Base-by-base conservation (phyloP, 2,329 filamentous ascomycete genomes). In the Pyrenophora seminiperda region DNA sequence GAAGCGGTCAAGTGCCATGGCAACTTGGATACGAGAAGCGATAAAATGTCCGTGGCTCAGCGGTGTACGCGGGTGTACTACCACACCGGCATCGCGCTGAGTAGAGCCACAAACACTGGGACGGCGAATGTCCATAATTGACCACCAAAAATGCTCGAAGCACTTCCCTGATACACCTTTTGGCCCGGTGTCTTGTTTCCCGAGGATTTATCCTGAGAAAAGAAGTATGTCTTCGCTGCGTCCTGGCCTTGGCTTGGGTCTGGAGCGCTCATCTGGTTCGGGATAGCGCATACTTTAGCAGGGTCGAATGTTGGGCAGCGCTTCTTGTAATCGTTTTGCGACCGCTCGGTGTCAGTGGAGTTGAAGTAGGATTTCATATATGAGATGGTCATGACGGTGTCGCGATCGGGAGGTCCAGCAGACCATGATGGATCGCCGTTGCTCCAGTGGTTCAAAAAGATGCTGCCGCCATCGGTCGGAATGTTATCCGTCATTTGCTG, bases 351-450 rank as follows among this genome's bases (percentile, higher is more conserved):
- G 22, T 70, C 59, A 17, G 86, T 85, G 13, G 86, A 86, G 76
- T 92, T 92, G 76, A 91, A 93, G 71, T 92, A 93, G 0, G 85
- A 86, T 69, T 89, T 90, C 49, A 91, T 80, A 63, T 91, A 91
- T 30, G 79, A 81, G 18, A 92, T 78, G 5, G 79, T 82, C 61
- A 90, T 77, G 14, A 80, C 73, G 0, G 88, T 83, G 61, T 91
- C 85, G 27, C 76, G 55, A 0, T 60, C 58, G 0, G 89, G 89
- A 2, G 89, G 89, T 0, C 89, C 89, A 10, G 79, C 84, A 32
- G 85, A 88, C 89, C 89, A 93, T 1, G 76, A 65, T 5, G 77
- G 67, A 65, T 91, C 87, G 27, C 89, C 89, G 59, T 91, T 92
- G 68, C 86, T 90, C 89, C 89, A 82, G 69, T 92, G 89, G 62